These are phyloP conservation scores for Colletotrichum sansevieriae DNA, from an alignment of 2,329 filamentous ascomycete species.

Conservation along the genomic window DNA sequence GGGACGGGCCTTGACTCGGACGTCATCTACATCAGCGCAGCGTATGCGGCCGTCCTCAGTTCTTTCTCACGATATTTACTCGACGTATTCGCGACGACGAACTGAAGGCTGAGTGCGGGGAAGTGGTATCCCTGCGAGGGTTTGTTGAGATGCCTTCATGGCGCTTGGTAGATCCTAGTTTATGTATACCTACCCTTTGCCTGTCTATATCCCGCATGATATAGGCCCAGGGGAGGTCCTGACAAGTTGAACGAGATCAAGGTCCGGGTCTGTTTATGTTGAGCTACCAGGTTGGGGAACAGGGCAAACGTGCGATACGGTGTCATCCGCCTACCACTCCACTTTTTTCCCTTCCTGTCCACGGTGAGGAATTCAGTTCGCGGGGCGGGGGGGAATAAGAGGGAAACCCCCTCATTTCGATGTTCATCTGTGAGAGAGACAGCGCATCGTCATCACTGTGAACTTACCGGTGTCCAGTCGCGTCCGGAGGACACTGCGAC, in stretches of 20 bases:
- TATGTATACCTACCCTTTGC: background rate
- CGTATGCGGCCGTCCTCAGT: background rate
- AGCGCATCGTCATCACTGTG: background rate
- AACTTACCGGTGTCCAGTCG: background rate
- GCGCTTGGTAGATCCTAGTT: background rate
- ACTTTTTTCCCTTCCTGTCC: background rate
- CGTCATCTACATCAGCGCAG: background rate
- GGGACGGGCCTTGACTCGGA: conserved; percentile 10
- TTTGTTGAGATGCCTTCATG: no score
- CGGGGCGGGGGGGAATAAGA: no score
- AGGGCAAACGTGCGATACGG: conserved; percentile 15
- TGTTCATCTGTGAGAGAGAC: background rate
- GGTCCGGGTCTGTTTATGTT: conserved; percentile 16
- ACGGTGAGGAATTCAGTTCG: background rate
- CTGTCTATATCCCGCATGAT: conserved; percentile 26
- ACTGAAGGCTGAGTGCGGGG: conserved; percentile 13
- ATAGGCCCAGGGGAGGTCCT: conserved; percentile 1
- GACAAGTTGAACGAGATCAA: background rate
- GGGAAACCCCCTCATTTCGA: background rate
- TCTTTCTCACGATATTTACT: conserved; percentile 22
- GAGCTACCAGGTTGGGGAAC: conserved; percentile 11
- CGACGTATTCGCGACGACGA: conserved; percentile 26
- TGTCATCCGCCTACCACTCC: conserved; percentile 6
- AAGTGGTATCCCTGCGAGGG: conserved; percentile 12
- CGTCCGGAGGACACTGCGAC: background rate